Evolutionary conservation across 2,329 filamentous ascomycete species (phyloP).

Genomic region (Fusarium pseudocircinatum): DNA sequence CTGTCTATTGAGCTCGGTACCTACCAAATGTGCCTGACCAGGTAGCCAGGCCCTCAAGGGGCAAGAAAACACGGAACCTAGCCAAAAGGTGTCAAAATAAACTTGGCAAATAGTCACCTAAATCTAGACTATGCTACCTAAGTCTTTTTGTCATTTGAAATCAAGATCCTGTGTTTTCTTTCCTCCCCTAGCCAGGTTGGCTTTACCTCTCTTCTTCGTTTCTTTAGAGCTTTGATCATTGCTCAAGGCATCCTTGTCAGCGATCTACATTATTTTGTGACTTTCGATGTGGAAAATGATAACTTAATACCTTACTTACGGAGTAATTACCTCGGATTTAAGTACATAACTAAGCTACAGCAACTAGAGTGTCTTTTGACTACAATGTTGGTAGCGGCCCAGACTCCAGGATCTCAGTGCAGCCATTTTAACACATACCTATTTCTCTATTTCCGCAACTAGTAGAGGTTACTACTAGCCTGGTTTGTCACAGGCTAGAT

Average conservation of each 20-base stretch:
- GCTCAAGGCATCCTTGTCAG: not conserved
- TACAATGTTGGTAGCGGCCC: not conserved
- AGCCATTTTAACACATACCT: not conserved
- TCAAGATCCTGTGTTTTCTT: too few relatives aligned
- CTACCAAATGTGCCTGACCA: not conserved
- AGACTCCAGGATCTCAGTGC: not conserved
- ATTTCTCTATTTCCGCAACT: not conserved
- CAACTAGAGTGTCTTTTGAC: not conserved
- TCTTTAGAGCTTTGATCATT: not conserved
- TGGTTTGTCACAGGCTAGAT: not conserved
- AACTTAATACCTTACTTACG: not conserved
- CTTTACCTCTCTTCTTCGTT: not conserved
- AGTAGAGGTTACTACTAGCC: not conserved
- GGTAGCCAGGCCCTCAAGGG: not conserved
- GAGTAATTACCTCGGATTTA: not conserved
- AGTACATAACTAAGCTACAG: not conserved
- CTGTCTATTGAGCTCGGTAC: not conserved
- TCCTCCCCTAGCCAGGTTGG: not conserved
- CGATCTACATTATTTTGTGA: not conserved
- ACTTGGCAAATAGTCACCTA: too few relatives aligned
- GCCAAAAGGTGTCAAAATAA: too few relatives aligned
- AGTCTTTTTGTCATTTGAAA: too few relatives aligned
- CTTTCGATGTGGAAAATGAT: not conserved
- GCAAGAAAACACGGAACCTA: too few relatives aligned
- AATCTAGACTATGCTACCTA: too few relatives aligned